Base-by-base conservation (phyloP, 1,284 basidiomycete genomes). In the Pulveroboletus sp. region DNA sequence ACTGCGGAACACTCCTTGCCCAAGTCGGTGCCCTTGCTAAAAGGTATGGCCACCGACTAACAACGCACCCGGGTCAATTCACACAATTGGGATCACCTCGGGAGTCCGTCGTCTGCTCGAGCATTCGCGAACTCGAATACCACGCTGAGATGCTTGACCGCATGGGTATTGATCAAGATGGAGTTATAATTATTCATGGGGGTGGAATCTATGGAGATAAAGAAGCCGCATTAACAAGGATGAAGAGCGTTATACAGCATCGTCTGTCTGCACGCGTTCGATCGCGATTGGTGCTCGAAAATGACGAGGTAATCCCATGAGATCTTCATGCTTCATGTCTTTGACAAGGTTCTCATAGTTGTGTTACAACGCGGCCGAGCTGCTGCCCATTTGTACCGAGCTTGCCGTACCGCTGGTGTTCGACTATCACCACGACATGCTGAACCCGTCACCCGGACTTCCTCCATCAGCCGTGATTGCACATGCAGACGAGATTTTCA, bases 41-140 rank as follows among this genome's bases (percentile, higher is more conserved):
- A 52, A 80, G 81, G 62, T 84, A 89, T 53, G 88, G 88, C 0
- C 92, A 95, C 63, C 76, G 94, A 46, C 73, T 97, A 46, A 96
- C 94, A 0, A 82, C 85, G 15, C 94, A 96, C 71, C 94, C 93
- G 0, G 93, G 93, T 1, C 85, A 93, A 75, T 93, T 87, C 67
- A 93, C 89, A 0, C 93, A 95, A 67, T 75, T 95, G 4, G 92
- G 88, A 6, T 91, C 88, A 29, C 91, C 90, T 0, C 86, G 81
- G 36, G 76, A 82, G 9, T 77, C 78, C 15, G 94, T 96, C 11
- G 79, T 95, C 11, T 78, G 82, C 33, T 82, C 90, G 5, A 85
- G 89, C 10, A 76, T 95, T 9, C 78, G 89, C 12, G 93, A 97
- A 60, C 76, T 96, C 21, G 76, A 80, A 29, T 94, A 95, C 65